Conservation (phyloP, 2,329 filamentous ascomycete species). For the Mycosphaerella sp. region DNA sequence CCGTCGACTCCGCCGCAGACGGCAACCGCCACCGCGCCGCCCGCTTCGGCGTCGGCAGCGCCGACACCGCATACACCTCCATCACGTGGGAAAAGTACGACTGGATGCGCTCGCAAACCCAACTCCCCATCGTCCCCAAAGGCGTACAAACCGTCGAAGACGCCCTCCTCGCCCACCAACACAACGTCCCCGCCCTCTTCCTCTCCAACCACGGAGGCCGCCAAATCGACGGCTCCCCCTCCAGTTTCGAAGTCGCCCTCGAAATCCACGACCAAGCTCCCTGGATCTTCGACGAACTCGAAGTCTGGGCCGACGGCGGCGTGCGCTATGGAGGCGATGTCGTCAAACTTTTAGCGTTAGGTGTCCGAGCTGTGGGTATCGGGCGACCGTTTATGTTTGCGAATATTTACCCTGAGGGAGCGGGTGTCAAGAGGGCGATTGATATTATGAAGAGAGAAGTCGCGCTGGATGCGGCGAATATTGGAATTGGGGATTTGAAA, state of each 20-base stretch:
- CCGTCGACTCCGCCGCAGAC: slow-evolving; percentile 42
- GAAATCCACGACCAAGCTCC: slow-evolving; percentile 58
- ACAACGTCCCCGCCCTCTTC: slow-evolving; percentile 45
- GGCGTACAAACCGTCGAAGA: slow-evolving; percentile 40
- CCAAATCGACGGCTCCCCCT: slow-evolving; percentile 51
- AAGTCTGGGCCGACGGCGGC: slow-evolving; percentile 39
- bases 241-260: slow-evolving; percentile 66
- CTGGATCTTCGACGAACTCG: slow-evolving; percentile 36
- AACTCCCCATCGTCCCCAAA: slow-evolving; percentile 38
- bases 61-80: slow-evolving; percentile 51
- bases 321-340: slow-evolving; percentile 37
- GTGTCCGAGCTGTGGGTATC: slow-evolving; percentile 41
- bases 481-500: slow-evolving; percentile 19
- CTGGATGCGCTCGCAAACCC: slow-evolving; percentile 35
- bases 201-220: slow-evolving; percentile 51
- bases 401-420: slow-evolving; percentile 45
- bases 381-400: slow-evolving; percentile 49
- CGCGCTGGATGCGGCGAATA: slow-evolving; percentile 20
- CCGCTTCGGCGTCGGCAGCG: slow-evolving; percentile 54
- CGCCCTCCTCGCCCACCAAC: slow-evolving; percentile 36
- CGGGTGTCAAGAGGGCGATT: slow-evolving; percentile 50
- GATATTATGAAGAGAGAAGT: slow-evolving; percentile 49
- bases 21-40: slow-evolving; percentile 55
- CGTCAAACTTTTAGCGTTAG: slow-evolving; percentile 38
- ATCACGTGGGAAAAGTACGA: slow-evolving; percentile 65